Percentiles rank a stretch among this genome's conserved stretches.
These are phyloP conservation scores for Aspergillus terreus DNA, from an alignment of 2,329 filamentous ascomycete species.

Conservation along the genomic window DNA sequence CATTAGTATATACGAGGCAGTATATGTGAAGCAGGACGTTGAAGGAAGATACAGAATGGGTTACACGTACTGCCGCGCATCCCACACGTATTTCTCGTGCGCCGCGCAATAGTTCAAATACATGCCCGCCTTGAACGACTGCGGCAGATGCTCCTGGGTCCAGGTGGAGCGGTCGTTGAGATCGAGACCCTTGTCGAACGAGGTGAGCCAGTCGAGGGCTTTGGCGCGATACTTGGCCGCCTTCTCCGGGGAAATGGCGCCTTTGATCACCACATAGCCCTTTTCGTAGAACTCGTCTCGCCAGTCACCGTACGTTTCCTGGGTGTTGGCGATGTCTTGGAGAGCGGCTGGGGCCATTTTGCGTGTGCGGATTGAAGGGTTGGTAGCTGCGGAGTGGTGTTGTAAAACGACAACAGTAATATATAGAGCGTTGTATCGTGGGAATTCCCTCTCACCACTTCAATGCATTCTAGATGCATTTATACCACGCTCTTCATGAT, in stretches of 20 bases:
- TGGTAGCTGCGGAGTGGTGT: neutral
- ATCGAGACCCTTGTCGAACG: slow-evolving; percentile 37
- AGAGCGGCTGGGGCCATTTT: neutral
- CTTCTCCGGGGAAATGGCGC: neutral
- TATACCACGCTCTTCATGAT: neutral
- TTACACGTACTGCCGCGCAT: slow-evolving; percentile 28
- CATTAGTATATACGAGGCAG: neutral
- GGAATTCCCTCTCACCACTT: no score
- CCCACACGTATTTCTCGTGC: slow-evolving; percentile 45
- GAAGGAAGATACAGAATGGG: slow-evolving; percentile 2
- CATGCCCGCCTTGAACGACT: slow-evolving; percentile 30
- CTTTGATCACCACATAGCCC: slow-evolving; percentile 1
- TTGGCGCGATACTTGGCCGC: slow-evolving; percentile 11
- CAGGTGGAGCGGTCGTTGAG: slow-evolving; percentile 35
- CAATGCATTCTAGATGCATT: neutral
- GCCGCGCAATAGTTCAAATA: slow-evolving; percentile 34
- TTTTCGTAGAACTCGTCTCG: neutral
- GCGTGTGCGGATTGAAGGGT: neutral
- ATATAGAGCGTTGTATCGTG: no score
- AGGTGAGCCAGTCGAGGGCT: slow-evolving; percentile 36
- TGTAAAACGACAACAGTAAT: neutral
- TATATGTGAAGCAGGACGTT: neutral
- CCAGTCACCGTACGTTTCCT: neutral
- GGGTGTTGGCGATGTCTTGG: neutral
- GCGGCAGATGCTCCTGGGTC: slow-evolving; percentile 40